A percentile compares a stretch with the other conserved stretches of the same genome.
phyloP scores from a whole-genome alignment of 768 basidiomycete species.

The Tylopilus sp. region DNA sequence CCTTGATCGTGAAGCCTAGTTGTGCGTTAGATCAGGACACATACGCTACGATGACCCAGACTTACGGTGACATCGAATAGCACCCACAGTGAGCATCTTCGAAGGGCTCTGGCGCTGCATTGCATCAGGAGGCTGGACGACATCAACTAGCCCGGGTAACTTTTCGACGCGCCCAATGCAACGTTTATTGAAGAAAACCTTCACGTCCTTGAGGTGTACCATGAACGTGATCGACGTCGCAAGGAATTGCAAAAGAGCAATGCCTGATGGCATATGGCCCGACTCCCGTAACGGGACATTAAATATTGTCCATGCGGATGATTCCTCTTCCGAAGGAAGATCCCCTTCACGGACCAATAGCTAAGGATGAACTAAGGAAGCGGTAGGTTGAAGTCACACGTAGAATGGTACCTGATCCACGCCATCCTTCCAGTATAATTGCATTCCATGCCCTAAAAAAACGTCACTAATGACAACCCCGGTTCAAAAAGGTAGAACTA shows the following conservation, averaged over 20 bases:
- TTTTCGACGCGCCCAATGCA: slow-evolving; percentile 54
- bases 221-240: slow-evolving; percentile 92
- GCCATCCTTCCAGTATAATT: neutral
- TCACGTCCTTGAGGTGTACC: slow-evolving; percentile 66
- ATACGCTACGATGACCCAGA: neutral
- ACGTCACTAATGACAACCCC: no score
- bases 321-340: neutral
- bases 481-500: neutral
- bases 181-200: slow-evolving; percentile 75
- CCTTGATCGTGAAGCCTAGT: neutral
- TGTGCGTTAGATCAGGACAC: neutral
- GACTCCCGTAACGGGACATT: slow-evolving; percentile 81
- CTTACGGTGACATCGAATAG: slow-evolving; percentile 63
- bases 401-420: neutral
- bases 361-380: neutral
- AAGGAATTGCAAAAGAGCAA: slow-evolving; percentile 90
- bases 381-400: neutral
- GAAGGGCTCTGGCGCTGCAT: slow-evolving; percentile 54
- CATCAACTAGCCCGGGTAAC: neutral
- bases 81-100: slow-evolving; percentile 65
- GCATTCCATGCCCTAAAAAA: neutral
- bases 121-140: slow-evolving; percentile 22
- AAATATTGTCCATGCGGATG: slow-evolving; percentile 74
- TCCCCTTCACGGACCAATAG: neutral
- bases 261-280: slow-evolving; percentile 65